Base-by-base conservation (phyloP, 352 stramenopile species). In the Globisporangium irregulare region DNA sequence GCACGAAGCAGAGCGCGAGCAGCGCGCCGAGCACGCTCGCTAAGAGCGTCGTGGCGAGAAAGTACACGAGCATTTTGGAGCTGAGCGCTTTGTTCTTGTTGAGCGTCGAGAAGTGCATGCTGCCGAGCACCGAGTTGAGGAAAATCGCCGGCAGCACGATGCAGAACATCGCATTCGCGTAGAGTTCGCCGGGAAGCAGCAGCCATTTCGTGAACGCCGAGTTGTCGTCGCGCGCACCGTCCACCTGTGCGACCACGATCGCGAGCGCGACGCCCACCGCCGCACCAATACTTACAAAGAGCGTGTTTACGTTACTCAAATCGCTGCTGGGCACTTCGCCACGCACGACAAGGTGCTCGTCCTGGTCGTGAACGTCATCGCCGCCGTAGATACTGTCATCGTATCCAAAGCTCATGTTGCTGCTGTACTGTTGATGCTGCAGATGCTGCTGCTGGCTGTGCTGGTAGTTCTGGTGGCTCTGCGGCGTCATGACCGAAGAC, bases 11-110 rank as follows among this genome's bases (percentile, higher is more conserved):
- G 22, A 84, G 59, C 18, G 69, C 76, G 22, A 88, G 57, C n/a
- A 89, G 41, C 27, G 74, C 75, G 18, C 84, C 84, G 22, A 92
- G n/a, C 0, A 68, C 62, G 51, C 81, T 86, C 38, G 78, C 82
- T 57, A 73, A 73, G 38, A 90, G 53, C 53, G 79, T 85, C 10
- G 73, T 66, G 3, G 63, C 58, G 46, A 74, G 41, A 70, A 87
- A 90, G 25, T 60, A 79, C 46, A 62, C 66, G 34, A 75, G 43
- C 29, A 79, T 69, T 41, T 73, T 74, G 62, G 43, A 64, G 36
- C 59, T 62, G 43, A 85, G 66, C 34, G 69, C 62, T 43, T 72
- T 73, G 67, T 65, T 70, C 66, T 85, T 85, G 71, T 77, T 72
- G 41, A 74, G 72, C 61, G 69, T 73, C 34, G 66, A 75, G 54